Conservation (phyloP, 129 eudicot species). For the Sambucus nigra region DNA sequence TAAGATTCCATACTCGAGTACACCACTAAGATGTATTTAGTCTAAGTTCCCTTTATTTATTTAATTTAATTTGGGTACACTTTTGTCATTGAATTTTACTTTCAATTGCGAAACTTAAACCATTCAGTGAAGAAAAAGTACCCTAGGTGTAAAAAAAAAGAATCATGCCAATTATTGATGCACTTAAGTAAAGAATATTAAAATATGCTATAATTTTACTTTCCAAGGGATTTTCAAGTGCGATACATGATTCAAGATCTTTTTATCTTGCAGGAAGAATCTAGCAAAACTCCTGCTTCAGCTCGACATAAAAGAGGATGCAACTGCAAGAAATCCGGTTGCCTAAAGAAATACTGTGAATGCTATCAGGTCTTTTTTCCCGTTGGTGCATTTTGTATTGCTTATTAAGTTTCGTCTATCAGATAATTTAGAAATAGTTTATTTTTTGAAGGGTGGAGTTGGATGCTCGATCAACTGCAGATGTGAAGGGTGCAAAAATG, state of each 20-base stretch:
- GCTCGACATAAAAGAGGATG: conserved; percentile 99
- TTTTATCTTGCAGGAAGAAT: conserved; percentile 55
- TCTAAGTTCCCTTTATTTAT: too few species aligned
- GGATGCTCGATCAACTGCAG: conserved; percentile 97
- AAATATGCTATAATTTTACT: neutral
- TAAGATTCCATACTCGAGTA: too few species aligned
- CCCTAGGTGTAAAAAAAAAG: too few species aligned
- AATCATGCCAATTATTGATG: conserved; percentile 3
- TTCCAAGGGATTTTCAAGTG: neutral
- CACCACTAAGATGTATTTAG: too few species aligned
- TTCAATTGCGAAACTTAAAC: too few species aligned
- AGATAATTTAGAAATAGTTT: conserved; percentile 16
- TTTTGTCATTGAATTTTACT: too few species aligned
- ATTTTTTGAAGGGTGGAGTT: conserved; percentile 73
- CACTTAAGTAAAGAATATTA: too few species aligned
- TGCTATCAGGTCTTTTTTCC: conserved; percentile 77
- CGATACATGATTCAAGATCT: neutral
- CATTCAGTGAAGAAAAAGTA: too few species aligned
- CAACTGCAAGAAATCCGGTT: conserved; percentile 97
- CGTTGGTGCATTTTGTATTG: neutral
- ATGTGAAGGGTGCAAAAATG: conserved; percentile 98
- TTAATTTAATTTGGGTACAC: too few species aligned
- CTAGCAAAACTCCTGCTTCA: conserved; percentile 94
- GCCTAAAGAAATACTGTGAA: conserved; percentile 97
- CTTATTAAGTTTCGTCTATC: conserved; percentile 7